Conservation (phyloP, 1,284 basidiomycete genomes). For the Apiotrichum siamense region DNA sequence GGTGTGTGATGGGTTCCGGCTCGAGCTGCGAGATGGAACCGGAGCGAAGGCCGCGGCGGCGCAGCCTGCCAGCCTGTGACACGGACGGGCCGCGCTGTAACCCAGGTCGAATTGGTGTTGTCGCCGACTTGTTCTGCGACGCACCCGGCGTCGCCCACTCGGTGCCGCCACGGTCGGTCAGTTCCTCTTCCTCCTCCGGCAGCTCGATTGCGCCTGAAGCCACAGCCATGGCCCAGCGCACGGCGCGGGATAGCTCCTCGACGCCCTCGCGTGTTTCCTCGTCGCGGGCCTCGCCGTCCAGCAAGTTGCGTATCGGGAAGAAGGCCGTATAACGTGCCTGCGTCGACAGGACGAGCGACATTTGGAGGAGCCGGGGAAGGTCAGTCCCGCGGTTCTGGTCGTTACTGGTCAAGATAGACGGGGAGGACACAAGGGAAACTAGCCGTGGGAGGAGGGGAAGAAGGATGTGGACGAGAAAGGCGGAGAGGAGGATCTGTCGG, state of each 20-base stretch:
- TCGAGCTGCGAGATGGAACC: conserved; percentile 9
- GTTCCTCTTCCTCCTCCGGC: background rate
- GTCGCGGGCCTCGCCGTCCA: conserved; percentile 21
- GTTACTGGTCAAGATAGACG: background rate
- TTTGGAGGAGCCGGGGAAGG: conserved; percentile 41
- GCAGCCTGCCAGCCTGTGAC: conserved; percentile 25
- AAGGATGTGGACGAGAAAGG: conserved; percentile 45
- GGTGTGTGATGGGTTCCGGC: conserved; percentile 7
- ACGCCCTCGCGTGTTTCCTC: conserved; percentile 35
- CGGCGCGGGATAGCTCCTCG: conserved; percentile 32
- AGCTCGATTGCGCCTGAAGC: conserved; percentile 2
- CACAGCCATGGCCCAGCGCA: conserved; percentile 26
- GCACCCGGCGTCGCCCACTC: background rate
- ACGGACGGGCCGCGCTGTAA: conserved; percentile 26
- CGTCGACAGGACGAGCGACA: conserved; percentile 45
- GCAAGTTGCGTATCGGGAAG: conserved; percentile 19
- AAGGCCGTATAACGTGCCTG: conserved; percentile 42
- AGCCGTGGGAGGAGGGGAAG: conserved; percentile 42
- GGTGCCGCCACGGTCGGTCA: background rate
- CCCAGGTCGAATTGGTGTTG: conserved; percentile 2
- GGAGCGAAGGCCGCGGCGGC: conserved; percentile 25
- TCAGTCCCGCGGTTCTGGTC: conserved; percentile 16
- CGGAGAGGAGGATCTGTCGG: conserved; percentile 44
- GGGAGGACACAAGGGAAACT: conserved; percentile 23
- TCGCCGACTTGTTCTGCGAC: background rate